These are phyloP conservation scores for Phaeosphaeria sp. DNA, from an alignment of 2,329 filamentous ascomycete genomes.

Conservation along the genomic window DNA sequence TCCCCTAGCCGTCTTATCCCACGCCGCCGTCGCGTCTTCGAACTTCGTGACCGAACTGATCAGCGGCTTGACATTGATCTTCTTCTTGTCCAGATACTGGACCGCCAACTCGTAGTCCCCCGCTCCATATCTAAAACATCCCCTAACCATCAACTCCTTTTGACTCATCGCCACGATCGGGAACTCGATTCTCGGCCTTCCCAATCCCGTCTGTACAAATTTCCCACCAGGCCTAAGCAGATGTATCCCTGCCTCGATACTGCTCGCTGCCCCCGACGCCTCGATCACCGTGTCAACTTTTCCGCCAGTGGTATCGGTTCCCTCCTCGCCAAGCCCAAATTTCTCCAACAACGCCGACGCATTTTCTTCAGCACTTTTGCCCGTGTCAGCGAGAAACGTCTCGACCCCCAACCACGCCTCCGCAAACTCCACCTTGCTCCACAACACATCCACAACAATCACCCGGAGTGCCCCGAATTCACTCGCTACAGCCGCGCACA, in stretches of 20 bases:
- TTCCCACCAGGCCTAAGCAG: slow-evolving; percentile 89
- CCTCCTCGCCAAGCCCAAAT: slow-evolving; percentile 68
- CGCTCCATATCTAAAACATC: slow-evolving; percentile 40
- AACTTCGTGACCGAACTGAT: slow-evolving; percentile 40
- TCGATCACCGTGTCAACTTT: slow-evolving; percentile 84
- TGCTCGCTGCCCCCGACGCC: slow-evolving; percentile 90
- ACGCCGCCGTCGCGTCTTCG: slow-evolving; percentile 37
- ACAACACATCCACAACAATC: slow-evolving; percentile 90
- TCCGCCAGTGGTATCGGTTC: slow-evolving; percentile 61
- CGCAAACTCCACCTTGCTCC: slow-evolving; percentile 80
- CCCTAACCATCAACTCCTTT: slow-evolving; percentile 69
- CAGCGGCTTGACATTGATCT: slow-evolving; percentile 33
- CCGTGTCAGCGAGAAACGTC: slow-evolving; percentile 72
- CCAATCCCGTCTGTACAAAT: slow-evolving; percentile 93
- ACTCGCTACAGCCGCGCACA: slow-evolving; percentile 77
- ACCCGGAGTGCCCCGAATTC: slow-evolving; percentile 76
- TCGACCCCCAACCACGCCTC: slow-evolving; percentile 75
- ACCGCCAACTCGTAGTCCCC: slow-evolving; percentile 44
- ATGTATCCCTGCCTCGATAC: slow-evolving; percentile 83
- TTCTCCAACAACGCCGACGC: slow-evolving; percentile 62
- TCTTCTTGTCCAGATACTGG: slow-evolving; percentile 25
- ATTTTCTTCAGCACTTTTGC: slow-evolving; percentile 69
- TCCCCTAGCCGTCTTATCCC: slow-evolving; percentile 39
- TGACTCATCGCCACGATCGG: slow-evolving; percentile 92
- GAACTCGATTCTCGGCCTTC: slow-evolving; percentile 88